phyloP scores from a whole-genome alignment of 306 rosid species.

The Quercus ilex region DNA sequence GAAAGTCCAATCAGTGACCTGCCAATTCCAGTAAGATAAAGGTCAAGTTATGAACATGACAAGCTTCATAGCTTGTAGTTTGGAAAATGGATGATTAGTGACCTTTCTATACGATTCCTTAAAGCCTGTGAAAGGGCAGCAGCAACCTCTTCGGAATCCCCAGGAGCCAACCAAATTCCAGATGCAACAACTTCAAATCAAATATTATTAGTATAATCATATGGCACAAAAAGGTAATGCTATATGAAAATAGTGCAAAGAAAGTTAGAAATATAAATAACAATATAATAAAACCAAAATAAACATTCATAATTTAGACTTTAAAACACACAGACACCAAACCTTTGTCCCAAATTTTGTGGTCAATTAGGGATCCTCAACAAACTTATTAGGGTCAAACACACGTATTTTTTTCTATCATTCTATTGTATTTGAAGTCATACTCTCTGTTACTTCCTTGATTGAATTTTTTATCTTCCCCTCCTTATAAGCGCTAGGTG shows the following conservation, averaged over 20 bases:
- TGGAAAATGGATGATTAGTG: slow-evolving; percentile 11
- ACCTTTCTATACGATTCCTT: slow-evolving; percentile 88
- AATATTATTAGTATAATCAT: slow-evolving; percentile 15
- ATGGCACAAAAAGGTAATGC: background rate
- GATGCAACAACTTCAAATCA: slow-evolving; percentile 67
- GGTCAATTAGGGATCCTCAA: no score
- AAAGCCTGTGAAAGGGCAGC: slow-evolving; percentile 94
- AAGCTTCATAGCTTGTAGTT: slow-evolving; percentile 19
- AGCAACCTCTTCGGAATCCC: slow-evolving; percentile 97
- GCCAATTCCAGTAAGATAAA: slow-evolving; percentile 35
- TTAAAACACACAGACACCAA: no score
- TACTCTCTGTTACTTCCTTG: no score
- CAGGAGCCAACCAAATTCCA: slow-evolving; percentile 95
- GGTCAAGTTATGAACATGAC: slow-evolving; percentile 27
- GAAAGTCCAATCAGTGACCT: slow-evolving; percentile 69
- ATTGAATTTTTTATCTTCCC: no score
- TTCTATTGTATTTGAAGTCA: no score
- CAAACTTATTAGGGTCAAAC: no score
- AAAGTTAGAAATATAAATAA: background rate
- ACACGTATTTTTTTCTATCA: no score
- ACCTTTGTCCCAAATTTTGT: no score
- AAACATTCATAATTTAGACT: background rate
- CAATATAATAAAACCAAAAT: background rate
- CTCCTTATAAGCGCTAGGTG: no score
- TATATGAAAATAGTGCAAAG: background rate